Conservation (phyloP, 2,329 filamentous ascomycete species). For the Sclerotinia trifoliorum region DNA sequence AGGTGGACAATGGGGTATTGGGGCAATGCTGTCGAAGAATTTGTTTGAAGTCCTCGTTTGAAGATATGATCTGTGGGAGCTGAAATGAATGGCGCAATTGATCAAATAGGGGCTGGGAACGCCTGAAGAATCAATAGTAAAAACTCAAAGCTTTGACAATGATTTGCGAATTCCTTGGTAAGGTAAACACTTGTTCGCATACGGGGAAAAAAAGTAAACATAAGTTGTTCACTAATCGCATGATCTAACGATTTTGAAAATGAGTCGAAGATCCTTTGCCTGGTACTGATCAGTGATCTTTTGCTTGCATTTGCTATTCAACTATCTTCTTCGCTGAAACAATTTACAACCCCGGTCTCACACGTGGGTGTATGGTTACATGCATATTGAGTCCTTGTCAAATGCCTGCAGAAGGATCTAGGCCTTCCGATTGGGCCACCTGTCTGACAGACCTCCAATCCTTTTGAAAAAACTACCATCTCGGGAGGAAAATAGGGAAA, state of each 20-base stretch:
- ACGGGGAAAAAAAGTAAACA: background rate
- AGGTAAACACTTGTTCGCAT: background rate
- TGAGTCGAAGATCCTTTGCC: background rate
- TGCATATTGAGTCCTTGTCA: constrained; percentile 5
- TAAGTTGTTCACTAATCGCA: background rate
- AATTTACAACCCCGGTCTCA: constrained; percentile 2
- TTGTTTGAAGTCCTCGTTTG: background rate
- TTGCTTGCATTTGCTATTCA: constrained; percentile 3
- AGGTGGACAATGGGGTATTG: background rate
- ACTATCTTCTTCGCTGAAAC: background rate
- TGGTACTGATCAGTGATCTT: background rate
- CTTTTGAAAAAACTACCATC: background rate
- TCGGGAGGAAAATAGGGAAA: background rate
- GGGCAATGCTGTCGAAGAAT: constrained; percentile 5
- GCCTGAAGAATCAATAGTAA: background rate
- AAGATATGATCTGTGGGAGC: constrained; percentile 1
- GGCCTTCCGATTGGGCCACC: background rate
- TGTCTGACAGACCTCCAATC: constrained; percentile 4
- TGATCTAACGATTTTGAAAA: background rate
- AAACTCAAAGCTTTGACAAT: background rate
- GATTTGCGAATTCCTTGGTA: constrained; percentile 1
- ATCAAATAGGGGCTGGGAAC: background rate
- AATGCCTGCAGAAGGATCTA: background rate
- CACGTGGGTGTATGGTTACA: constrained; percentile 12
- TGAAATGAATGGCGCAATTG: constrained; percentile 2